Base-by-base conservation (phyloP, 179 eudicot species). In the Corrigiola litoralis region DNA sequence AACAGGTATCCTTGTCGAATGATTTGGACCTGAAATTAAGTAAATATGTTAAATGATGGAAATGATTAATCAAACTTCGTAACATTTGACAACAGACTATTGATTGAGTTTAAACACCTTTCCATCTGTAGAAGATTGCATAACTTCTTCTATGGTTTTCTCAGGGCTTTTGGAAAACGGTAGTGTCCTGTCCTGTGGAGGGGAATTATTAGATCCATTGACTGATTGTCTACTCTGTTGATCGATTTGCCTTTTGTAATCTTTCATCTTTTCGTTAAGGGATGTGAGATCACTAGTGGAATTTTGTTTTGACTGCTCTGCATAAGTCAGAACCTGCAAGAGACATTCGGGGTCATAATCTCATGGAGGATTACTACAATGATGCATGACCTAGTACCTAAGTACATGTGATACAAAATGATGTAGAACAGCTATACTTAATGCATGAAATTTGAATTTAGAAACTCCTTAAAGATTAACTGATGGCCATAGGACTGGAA, bases 1-100 rank as follows among this genome's bases (percentile, higher is more conserved):
- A 81, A 84, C 40, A 90, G 84, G 75, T 88, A 90, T 65, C 97
- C 97, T 81, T 90, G 95, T 63, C 81, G 87, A 56, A 90, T 88
- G 75, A 84, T 86, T 76, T 88, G 95, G 63, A 88, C 87, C 97
- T 90, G 75, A 58, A 68, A 68, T 18, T 24, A 59, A 52, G 49
- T 44, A 37, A 48, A 4, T 29, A 40, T 17, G 62, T 36, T 47
- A 38, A 46, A 18, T 53, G 37, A 9, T 27, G 25, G 16, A 61
- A 32, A n/a, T 31, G 36, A 63, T 53, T 17, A 29, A 63, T 27
- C 21, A 38, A 14, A 49, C 1, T 32, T 17, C 23, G 7, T 34
- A 31, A 63, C 44, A 21, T 31, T 50, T 56, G 61, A 47, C 33
- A 38, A 29, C 38, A 53, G 58, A 12, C 24, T 29, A 50, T 27